Conservation (phyloP, 805 yeast species). For the Saturnispora halmiae region DNA sequence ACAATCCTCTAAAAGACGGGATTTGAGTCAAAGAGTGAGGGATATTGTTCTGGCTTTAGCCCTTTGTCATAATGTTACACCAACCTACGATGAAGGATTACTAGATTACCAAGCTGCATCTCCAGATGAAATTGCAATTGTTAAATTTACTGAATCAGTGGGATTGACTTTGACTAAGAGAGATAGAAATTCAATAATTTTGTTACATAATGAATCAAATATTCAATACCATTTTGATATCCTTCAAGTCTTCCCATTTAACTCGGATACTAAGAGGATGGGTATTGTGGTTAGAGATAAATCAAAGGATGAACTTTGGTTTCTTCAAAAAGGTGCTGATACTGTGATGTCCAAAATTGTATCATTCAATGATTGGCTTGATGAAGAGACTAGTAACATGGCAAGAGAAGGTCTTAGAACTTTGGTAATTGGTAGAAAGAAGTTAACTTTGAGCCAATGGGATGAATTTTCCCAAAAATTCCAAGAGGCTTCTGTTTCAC, state of each 20-base stretch:
- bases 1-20: slow-evolving; percentile 42
- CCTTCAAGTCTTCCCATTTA: slow-evolving; percentile 84
- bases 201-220: slow-evolving; percentile 54
- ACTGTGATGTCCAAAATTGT: slow-evolving; percentile 84
- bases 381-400: slow-evolving; percentile 95
- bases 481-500: slow-evolving; percentile 63
- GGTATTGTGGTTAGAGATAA: slow-evolving; percentile 71
- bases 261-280: slow-evolving; percentile 94
- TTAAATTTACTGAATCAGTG: slow-evolving; percentile 76
- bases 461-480: slow-evolving; percentile 58
- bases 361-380: slow-evolving; percentile 86
- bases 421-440: slow-evolving; percentile 84
- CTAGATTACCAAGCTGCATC: slow-evolving; percentile 93
- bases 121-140: slow-evolving; percentile 97
- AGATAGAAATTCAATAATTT: slow-evolving; percentile 66
- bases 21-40: slow-evolving; percentile 64
- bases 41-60: slow-evolving; percentile 79
- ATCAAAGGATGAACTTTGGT: slow-evolving; percentile 65
- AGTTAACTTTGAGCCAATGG: slow-evolving; percentile 43
- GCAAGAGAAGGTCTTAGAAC: slow-evolving; percentile 97
- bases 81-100: slow-evolving; percentile 66
- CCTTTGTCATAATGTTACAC: slow-evolving; percentile 96
- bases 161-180: slow-evolving; percentile 76
- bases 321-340: slow-evolving; percentile 92
- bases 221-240: slow-evolving; percentile 51